Conservation (phyloP, 2,329 filamentous ascomycete genomes). For the Aspergillus jensenii region DNA sequence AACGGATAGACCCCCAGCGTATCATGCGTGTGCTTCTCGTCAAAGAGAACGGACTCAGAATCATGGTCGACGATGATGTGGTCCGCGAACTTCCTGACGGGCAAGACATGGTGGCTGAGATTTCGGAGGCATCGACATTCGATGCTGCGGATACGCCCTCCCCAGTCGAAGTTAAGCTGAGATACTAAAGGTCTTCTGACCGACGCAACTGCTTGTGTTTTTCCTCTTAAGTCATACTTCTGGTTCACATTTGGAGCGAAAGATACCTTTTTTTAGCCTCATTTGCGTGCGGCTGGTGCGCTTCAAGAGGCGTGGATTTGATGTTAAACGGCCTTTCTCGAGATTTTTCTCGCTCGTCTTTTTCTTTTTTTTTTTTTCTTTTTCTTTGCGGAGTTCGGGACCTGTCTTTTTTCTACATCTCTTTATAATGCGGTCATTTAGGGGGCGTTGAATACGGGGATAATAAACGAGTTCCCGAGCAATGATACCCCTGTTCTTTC, state of each 20-base stretch:
- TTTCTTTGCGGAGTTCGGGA: constrained; percentile 14
- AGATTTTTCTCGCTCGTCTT: constrained; percentile 7
- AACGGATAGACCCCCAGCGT: constrained; percentile 70
- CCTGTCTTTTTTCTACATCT: neutral
- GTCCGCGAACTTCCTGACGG: constrained; percentile 81
- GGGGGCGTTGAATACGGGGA: constrained; percentile 39
- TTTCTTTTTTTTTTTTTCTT: neutral
- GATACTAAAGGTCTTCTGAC: constrained; percentile 42
- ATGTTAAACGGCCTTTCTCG: constrained; percentile 6
- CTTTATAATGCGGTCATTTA: constrained; percentile 10
- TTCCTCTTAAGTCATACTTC: constrained; percentile 11
- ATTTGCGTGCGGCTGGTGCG: constrained; percentile 21
- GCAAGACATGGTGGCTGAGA: constrained; percentile 78
- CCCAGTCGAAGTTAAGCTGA: constrained; percentile 54
- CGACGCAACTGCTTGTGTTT: constrained; percentile 10
- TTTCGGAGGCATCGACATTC: constrained; percentile 59
- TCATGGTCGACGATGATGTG: constrained; percentile 89
- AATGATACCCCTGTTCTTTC: constrained; percentile 41
- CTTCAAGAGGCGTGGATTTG: constrained; percentile 9
- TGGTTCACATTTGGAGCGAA: constrained; percentile 3
- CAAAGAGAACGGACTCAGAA: constrained; percentile 71
- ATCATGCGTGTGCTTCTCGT: constrained; percentile 72
- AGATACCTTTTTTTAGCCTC: neutral
- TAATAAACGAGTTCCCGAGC: constrained; percentile 43
- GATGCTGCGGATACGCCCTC: constrained; percentile 28